A percentile compares a stretch with the other conserved stretches of the same genome.
Evolutionary conservation across 805 yeast species (phyloP).

Genomic region (Clavispora asparagi): DNA sequence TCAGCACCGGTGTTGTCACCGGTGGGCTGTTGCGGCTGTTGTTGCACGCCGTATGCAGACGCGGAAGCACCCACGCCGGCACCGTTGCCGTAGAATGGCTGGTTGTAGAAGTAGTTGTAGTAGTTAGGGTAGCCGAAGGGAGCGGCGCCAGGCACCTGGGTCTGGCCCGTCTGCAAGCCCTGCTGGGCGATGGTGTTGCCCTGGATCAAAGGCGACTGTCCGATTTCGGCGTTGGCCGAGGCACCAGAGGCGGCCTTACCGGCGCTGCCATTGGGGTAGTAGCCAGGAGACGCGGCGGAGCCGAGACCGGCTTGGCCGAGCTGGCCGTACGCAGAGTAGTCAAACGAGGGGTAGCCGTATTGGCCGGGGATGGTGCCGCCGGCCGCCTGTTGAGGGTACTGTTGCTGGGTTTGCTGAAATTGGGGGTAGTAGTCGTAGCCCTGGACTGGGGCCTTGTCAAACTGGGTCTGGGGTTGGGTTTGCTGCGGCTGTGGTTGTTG

Average conservation of each 20-base stretch:
- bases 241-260: conserved; percentile 21
- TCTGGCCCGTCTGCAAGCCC: conserved; percentile 24
- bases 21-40: conserved; percentile 11
- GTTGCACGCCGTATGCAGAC: conserved; percentile 18
- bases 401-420: conserved; percentile 23
- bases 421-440: conserved; percentile 18
- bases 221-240: conserved; percentile 21
- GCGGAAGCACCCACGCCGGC: conserved; percentile 20
- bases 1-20: conserved; percentile 9
- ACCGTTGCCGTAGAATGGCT: conserved; percentile 36
- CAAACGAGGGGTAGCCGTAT: conserved; percentile 41
- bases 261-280: conserved; percentile 21
- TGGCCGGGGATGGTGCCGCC: conserved; percentile 38
- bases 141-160: conserved; percentile 29
- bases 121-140: conserved; percentile 40
- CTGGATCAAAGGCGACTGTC: conserved; percentile 30
- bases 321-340: conserved; percentile 36
- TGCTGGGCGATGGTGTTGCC: conserved; percentile 18
- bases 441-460: conserved; percentile 11
- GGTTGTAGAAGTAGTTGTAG: conserved; percentile 37
- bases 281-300: conserved; percentile 10
- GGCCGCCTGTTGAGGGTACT: conserved; percentile 35
- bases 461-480: conserved; percentile 10
- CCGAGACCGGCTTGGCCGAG: conserved; percentile 13
- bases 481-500: conserved; percentile 7